Evolutionary conservation across 2,329 filamentous ascomycete species (phyloP), one percentile per base, ranked within the genome.

Genomic region (Chaetoscypha palmicola): DNA sequence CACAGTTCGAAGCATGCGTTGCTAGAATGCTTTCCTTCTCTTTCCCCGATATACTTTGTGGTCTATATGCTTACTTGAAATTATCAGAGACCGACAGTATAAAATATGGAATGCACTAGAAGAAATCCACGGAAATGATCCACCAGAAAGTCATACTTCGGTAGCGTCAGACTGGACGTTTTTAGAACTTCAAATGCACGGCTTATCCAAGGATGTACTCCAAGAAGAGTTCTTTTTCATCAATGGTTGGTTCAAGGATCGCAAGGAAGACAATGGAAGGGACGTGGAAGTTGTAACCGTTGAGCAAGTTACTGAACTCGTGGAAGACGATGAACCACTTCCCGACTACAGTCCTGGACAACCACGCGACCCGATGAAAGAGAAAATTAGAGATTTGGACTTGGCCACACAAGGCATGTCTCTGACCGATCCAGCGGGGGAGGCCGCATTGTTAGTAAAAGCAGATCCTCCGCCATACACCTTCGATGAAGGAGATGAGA

Each of bases 141-240:
- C 38, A 4, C 14, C 33, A 26, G 41, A 51, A 17, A 39, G 37
- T 10, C 37, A 45, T 14, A 32, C 41, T 5, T 42, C 47, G 21
- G 40, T 46, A 22, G 43, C 40, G 8, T 37, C 39, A 17, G 37
- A 51, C 17, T 54, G 49, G 52, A 38, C 43, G 2, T 35, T 46
- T 10, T 31, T 50, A 19, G 43, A 45, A 34, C 43, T 55, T 28
- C 35, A 40, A 10, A 46, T 38, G 19, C 35, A 42, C 4, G 51
- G 51, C 2, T 21, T 53, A n/a, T 38, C 47, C 4, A 38, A 45
- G 24, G 41, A 46, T 22, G n/a, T 50, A 7, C 31, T 49, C 17
- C 43, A 47, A 3, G 46, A 51, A 40, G 49, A 50, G 16, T 52
- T 50, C 31, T 53, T 52, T 22, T 55, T 53, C 42, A 50, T 55